Evolutionary conservation across 257 asterid genomes (phyloP), one percentile per base, ranked within the genome.

Genomic region (Orobanche coerulescens): DNA sequence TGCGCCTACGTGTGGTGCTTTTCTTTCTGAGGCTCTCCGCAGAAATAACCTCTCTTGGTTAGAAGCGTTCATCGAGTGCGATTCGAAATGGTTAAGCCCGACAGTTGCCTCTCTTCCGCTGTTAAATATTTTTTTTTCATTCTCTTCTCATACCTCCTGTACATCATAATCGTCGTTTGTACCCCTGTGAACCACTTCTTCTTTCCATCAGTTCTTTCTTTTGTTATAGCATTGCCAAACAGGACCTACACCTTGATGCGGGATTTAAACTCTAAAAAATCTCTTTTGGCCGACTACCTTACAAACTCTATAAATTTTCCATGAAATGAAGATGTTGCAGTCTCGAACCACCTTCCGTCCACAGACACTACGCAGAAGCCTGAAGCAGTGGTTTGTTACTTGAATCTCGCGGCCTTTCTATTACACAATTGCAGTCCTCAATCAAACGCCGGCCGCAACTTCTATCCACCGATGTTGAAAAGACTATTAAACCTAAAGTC

Each of bases 401-500:
- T 55, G n/a, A 55, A 43, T 14, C 43, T 8, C 48, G 55, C 3
- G 64, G 64, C 47, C n/a, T 66, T 3, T 66, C 71, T 44, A 54
- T 18, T 44, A 5, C 57, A 9, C 64, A 66, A n/a, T 16, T 55
- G 25, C 64, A 28, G 34, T 43, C 62, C 42, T 46, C 67, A 18
- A 54, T 57, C 54, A 16, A 30, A 12, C 13, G 0, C 1, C 26
- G 10, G 33, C 76, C 81, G 1, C 13, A 36, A 59, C 13, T 76
- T 48, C 71, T 76, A 8, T 24, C 36, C 40, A n/a, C 64, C 9
- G 58, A 72, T 20, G 66, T 72, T 8, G 81, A 69, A 9, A 76
- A 54, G 44, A 73, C 52, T 28, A 68, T 76, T 26, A 69, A 69
- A 48, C 82, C 83, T 18, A 78, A 74, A 60, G 22, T 78, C 37